phyloP scores from a whole-genome alignment of 768 basidiomycete genomes.

The Suillus americanus region DNA sequence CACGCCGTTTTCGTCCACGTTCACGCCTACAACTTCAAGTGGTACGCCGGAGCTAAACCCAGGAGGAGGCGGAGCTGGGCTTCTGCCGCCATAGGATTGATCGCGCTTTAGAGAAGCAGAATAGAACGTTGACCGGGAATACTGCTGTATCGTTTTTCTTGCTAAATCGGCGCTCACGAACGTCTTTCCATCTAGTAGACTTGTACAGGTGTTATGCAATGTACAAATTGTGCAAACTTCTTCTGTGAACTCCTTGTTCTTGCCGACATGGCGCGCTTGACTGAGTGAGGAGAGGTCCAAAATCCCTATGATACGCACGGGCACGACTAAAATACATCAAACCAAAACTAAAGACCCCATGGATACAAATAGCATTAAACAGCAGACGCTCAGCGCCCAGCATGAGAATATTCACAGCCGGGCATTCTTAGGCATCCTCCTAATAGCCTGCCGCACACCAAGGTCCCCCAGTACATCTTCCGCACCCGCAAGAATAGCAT shows the following conservation, averaged over 20 bases:
- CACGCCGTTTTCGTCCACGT: background rate
- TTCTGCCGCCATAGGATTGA: background rate
- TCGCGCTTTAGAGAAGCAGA: background rate
- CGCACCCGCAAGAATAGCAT: constrained; percentile 80
- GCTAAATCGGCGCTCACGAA: background rate
- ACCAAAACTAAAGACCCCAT: background rate
- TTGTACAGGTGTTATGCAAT: background rate
- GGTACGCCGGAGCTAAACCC: background rate
- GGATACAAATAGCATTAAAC: background rate
- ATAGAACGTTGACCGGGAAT: background rate
- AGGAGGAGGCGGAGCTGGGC: background rate
- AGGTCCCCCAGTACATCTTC: constrained; percentile 75
- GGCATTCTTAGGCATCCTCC: constrained; percentile 59
- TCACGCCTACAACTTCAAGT: background rate
- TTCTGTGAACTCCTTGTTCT: background rate
- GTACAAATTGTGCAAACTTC: background rate
- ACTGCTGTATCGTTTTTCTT: background rate
- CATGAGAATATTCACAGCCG: constrained; percentile 32
- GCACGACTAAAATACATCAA: background rate
- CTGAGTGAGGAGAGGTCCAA: background rate
- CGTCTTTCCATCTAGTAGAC: background rate
- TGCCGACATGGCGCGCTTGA: background rate
- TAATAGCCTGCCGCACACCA: constrained; percentile 72
- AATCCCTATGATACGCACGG: background rate
- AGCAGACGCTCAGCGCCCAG: background rate